Conservation (phyloP, 306 rosid genomes). For the Luffa acutangula region DNA sequence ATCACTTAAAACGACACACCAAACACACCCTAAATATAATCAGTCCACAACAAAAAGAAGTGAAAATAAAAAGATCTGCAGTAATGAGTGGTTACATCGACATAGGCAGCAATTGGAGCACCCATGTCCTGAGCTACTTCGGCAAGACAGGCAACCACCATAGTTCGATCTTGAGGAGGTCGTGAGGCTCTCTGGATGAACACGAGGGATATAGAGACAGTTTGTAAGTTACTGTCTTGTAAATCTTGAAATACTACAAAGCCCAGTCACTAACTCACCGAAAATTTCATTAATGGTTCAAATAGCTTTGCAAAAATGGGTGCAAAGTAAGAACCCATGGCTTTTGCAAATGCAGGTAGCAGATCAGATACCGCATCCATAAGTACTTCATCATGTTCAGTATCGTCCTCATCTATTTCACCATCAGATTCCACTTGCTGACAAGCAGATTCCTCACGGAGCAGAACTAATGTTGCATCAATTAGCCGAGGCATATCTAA, state of each 20-base stretch:
- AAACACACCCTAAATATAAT: not conserved
- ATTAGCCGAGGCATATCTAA: slow-evolving; percentile 60
- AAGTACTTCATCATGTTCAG: slow-evolving; percentile 76
- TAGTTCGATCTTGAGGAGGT: slow-evolving; percentile 86
- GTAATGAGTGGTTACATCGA: slow-evolving; percentile 51
- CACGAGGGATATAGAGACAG: slow-evolving; percentile 3
- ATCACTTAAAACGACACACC: not conserved
- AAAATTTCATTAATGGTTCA: slow-evolving; percentile 82
- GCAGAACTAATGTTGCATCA: slow-evolving; percentile 67
- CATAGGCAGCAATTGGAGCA: slow-evolving; percentile 76
- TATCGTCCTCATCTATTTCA: slow-evolving; percentile 77
- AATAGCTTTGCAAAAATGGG: slow-evolving; percentile 73
- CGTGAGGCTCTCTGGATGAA: slow-evolving; percentile 74
- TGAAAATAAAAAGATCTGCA: not conserved
- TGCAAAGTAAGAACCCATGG: slow-evolving; percentile 92
- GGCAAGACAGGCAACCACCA: slow-evolving; percentile 99
- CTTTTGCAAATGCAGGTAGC: slow-evolving; percentile 89
- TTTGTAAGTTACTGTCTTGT: not conserved
- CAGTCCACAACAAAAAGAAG: not conserved
- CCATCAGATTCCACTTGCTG: slow-evolving; percentile 70
- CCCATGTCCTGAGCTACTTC: slow-evolving; percentile 99
- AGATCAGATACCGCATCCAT: slow-evolving; percentile 98
- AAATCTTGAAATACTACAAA: slow-evolving; percentile 1
- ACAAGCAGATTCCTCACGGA: slow-evolving; percentile 81
- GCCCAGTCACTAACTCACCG: slow-evolving; percentile 44